Evolutionary conservation across 202 grass and related monocot genomes (phyloP).

Genomic region (Brachypodium distachyon): DNA sequence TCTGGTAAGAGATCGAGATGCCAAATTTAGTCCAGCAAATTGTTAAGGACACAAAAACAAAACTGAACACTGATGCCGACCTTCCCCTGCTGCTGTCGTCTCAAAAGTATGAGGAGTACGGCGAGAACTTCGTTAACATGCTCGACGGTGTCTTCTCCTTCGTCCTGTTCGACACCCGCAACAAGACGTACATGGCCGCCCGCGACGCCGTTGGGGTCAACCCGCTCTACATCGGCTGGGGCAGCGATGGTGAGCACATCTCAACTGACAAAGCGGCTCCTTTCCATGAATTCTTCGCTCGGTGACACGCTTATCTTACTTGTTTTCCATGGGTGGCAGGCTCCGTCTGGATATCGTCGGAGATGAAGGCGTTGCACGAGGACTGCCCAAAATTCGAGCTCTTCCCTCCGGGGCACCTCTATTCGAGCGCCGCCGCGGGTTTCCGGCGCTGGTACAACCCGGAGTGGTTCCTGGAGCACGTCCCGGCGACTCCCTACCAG

Average conservation of each 20-base stretch:
- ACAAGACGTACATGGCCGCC: slow-evolving; percentile 63
- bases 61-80: not conserved
- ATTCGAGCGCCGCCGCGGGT: slow-evolving; percentile 55
- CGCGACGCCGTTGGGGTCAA: slow-evolving; percentile 93
- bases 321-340: slow-evolving; percentile 22
- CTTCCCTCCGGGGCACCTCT: slow-evolving; percentile 78
- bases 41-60: not conserved
- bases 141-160: slow-evolving; percentile 97
- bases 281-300: too few relatives aligned
- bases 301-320: not conserved
- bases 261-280: not conserved
- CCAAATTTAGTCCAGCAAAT: not conserved
- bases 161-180: slow-evolving; percentile 75
- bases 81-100: not conserved
- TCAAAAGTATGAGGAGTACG: slow-evolving; percentile 78
- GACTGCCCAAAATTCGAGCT: slow-evolving; percentile 78
- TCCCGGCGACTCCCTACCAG: slow-evolving; percentile 53
- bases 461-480: slow-evolving; percentile 51
- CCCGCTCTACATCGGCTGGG: slow-evolving; percentile 95
- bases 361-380: slow-evolving; percentile 91
- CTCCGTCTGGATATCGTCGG: slow-evolving; percentile 85
- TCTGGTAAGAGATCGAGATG: slow-evolving; percentile 38
- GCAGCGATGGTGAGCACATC: slow-evolving; percentile 50
- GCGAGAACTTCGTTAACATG: slow-evolving; percentile 86
- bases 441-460: slow-evolving; percentile 86